A percentile compares a stretch with the other conserved stretches of the same genome.
These are phyloP conservation scores for Alternaria brassicicola DNA, from an alignment of 2,329 filamentous ascomycete genomes.

Conservation along the genomic window DNA sequence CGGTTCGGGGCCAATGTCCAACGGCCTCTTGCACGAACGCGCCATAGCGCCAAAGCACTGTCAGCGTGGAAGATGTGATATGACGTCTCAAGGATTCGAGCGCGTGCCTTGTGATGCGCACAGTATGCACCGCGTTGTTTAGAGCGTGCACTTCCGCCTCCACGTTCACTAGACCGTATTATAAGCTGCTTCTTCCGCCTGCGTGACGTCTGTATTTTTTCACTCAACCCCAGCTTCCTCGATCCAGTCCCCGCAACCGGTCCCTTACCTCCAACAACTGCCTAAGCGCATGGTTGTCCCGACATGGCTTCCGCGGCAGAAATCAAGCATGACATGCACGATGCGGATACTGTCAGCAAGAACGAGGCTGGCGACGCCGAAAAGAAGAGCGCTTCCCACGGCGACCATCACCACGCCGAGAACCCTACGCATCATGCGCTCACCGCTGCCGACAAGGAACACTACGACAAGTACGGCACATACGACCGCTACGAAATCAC, in stretches of 20 bases:
- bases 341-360: constrained; percentile 20
- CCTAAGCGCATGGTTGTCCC: constrained; percentile 1
- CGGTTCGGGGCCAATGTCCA: constrained; percentile 9
- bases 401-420: constrained; percentile 25
- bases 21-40: constrained; percentile 10
- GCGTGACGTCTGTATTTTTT: constrained; percentile 2
- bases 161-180: not conserved
- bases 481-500: constrained; percentile 57
- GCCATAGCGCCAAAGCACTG: constrained; percentile 16
- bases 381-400: constrained; percentile 33
- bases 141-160: not conserved
- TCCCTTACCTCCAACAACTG: not conserved
- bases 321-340: constrained; percentile 22
- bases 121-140: constrained; percentile 1
- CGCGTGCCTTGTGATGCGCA: constrained; percentile 15
- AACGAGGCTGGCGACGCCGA: constrained; percentile 26
- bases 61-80: constrained; percentile 16
- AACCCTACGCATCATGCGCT: constrained; percentile 20
- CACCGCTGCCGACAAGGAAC: constrained; percentile 32
- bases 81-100: constrained; percentile 18
- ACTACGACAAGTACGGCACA: constrained; percentile 43
- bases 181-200: constrained; percentile 6
- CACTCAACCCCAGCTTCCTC: constrained; percentile 3
- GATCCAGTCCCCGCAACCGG: not conserved
- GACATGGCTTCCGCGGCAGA: constrained; percentile 27